Conservation (phyloP, 148 eudicot species). For the Euryodendron excelsum region DNA sequence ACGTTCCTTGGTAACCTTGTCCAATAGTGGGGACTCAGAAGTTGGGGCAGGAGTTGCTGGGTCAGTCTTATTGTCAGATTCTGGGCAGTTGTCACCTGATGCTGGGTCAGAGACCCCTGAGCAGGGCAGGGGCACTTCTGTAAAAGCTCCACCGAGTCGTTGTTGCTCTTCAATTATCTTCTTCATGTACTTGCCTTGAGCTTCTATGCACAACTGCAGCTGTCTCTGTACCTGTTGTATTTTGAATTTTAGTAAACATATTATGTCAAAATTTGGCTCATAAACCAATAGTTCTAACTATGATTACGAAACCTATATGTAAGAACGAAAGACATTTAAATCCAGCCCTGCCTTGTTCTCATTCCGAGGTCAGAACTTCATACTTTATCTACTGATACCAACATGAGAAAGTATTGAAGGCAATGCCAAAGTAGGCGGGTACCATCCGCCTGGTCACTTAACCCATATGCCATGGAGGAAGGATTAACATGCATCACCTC, state of each 20-base stretch:
- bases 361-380: neutral
- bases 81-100: slow-evolving; percentile 23
- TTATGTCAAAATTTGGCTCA: neutral
- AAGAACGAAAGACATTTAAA: neutral
- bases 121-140: slow-evolving; percentile 41
- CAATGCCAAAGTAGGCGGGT: neutral
- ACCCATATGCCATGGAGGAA: neutral
- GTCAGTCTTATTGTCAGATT: slow-evolving; percentile 38
- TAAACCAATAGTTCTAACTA: neutral
- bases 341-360: neutral
- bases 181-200: slow-evolving; percentile 58
- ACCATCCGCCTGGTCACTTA: neutral
- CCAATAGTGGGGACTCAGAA: slow-evolving; percentile 34
- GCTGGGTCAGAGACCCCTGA: slow-evolving; percentile 25
- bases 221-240: slow-evolving; percentile 58
- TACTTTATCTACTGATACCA: neutral
- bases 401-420: neutral
- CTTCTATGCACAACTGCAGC: slow-evolving; percentile 66
- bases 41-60: slow-evolving; percentile 54
- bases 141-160: slow-evolving; percentile 41
- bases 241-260: slow-evolving; percentile 14
- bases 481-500: too few species aligned
- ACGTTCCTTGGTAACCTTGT: slow-evolving; percentile 29
- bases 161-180: slow-evolving; percentile 66
- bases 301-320: neutral